phyloP scores from a whole-genome alignment of 2,329 filamentous ascomycete genomes.

The Xylariaceae sp. region DNA sequence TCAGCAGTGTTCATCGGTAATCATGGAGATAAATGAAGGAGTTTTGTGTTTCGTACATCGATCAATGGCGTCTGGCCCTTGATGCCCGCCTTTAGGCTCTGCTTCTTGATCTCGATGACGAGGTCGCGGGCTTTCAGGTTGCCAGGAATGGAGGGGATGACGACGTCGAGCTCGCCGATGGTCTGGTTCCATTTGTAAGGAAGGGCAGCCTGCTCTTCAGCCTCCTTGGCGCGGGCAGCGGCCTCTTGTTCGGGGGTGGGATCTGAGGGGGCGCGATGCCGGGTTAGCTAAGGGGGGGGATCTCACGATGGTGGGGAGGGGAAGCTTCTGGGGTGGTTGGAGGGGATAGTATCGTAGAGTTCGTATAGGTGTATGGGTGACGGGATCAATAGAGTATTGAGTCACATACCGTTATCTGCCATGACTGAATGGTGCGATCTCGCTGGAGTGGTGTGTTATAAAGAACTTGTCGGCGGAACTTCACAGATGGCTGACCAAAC shows the following conservation, averaged over 20 bases:
- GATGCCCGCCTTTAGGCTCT: constrained; percentile 70
- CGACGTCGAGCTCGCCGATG: constrained; percentile 82
- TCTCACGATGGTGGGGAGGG: background rate
- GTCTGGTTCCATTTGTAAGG: constrained; percentile 98
- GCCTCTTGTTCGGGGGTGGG: constrained; percentile 52
- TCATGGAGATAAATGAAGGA: too few relatives aligned
- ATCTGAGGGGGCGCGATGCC: constrained; percentile 33
- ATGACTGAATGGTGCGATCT: constrained; percentile 7
- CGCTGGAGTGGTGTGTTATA: background rate
- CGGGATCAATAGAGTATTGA: too few relatives aligned
- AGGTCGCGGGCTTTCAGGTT: constrained; percentile 84
- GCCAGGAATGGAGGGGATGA: constrained; percentile 64
- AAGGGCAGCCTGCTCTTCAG: constrained; percentile 80
- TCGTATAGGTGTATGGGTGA: too few relatives aligned
- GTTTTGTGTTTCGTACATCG: constrained; percentile 49
- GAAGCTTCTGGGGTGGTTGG: too few relatives aligned
- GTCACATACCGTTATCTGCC: constrained; percentile 19
- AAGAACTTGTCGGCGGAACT: constrained; percentile 8
- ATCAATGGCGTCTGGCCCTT: constrained; percentile 87
- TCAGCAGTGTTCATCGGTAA: too few relatives aligned
- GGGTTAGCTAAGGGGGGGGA: constrained; percentile 4
- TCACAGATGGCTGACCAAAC: constrained; percentile 17
- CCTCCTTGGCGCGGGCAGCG: constrained; percentile 65
- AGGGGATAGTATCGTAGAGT: too few relatives aligned
- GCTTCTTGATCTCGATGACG: constrained; percentile 77